These are phyloP conservation scores for Amanita inopinata DNA, from an alignment of 768 basidiomycete genomes.

Conservation along the genomic window DNA sequence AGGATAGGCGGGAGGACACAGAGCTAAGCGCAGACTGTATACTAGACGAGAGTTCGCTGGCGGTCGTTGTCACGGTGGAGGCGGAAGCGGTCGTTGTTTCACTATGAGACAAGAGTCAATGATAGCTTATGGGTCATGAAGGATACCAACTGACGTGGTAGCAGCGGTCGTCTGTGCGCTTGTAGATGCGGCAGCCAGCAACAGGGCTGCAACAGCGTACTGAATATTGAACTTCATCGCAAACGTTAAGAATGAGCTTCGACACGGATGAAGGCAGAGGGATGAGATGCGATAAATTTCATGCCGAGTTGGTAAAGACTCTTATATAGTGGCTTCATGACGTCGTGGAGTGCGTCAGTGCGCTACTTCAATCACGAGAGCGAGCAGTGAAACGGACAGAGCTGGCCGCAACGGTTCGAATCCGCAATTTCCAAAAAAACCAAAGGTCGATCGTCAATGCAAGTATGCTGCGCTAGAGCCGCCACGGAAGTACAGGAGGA, in stretches of 20 bases:
- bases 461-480: not conserved
- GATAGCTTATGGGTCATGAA: not conserved
- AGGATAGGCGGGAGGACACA: slow-evolving; percentile 3
- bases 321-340: not conserved
- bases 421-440: not conserved
- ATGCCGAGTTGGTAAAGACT: no score
- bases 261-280: not conserved
- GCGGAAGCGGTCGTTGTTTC: not conserved
- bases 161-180: slow-evolving; percentile 3
- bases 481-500: no score
- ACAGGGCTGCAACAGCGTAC: not conserved
- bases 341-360: not conserved
- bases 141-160: not conserved
- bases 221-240: slow-evolving; percentile 8
- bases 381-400: not conserved
- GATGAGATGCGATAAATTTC: not conserved
- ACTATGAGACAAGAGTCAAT: not conserved
- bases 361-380: no score
- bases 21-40: slow-evolving; percentile 1
- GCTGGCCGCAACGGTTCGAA: not conserved
- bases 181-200: not conserved
- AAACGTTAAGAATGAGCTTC: not conserved
- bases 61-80: not conserved
- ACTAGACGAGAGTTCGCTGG: slow-evolving; percentile 5
- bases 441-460: not conserved